A percentile compares a stretch with the other conserved stretches of the same genome.
These are phyloP conservation scores for Dendrocalamus sinicus DNA, from an alignment of 176 grass and related monocot species.

Conservation along the genomic window DNA sequence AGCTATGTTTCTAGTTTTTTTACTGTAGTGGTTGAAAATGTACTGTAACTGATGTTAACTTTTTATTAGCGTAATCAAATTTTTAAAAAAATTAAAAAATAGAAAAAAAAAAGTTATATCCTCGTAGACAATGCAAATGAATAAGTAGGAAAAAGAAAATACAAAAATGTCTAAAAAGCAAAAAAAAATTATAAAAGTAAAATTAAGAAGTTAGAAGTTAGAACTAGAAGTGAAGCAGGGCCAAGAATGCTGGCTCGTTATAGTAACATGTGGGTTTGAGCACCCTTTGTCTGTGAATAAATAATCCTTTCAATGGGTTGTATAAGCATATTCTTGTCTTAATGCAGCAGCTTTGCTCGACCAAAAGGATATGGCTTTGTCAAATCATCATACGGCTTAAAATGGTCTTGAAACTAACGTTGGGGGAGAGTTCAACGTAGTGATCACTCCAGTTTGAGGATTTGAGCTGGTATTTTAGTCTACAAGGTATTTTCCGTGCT, in stretches of 20 bases:
- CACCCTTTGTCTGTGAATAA: not conserved
- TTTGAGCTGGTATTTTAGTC: not conserved
- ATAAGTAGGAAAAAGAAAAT: too few species aligned
- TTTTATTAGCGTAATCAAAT: too few species aligned
- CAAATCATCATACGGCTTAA: conserved; percentile 26
- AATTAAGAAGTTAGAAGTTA: too few species aligned
- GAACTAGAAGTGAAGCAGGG: too few species aligned
- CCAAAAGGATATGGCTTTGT: conserved; percentile 49
- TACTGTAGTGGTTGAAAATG: too few species aligned
- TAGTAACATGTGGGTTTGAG: not conserved
- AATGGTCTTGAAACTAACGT: conserved; percentile 40
- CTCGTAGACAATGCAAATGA: too few species aligned
- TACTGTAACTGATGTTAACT: too few species aligned
- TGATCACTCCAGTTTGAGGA: not conserved
- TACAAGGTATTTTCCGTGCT: not conserved
- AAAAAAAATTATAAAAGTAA: too few species aligned
- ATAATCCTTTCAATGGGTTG: not conserved
- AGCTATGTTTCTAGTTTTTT: too few species aligned
- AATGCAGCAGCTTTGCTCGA: conserved; percentile 43
- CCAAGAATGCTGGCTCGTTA: not conserved
- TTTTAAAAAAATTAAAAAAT: too few species aligned
- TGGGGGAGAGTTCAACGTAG: not conserved
- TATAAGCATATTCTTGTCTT: not conserved
- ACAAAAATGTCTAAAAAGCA: too few species aligned
- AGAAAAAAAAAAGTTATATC: too few species aligned